Percentiles rank a stretch among this genome's conserved stretches.
These are phyloP conservation scores for Miscanthus lutarioriparius DNA, from an alignment of 176 grass and related monocot genomes.

Conservation along the genomic window DNA sequence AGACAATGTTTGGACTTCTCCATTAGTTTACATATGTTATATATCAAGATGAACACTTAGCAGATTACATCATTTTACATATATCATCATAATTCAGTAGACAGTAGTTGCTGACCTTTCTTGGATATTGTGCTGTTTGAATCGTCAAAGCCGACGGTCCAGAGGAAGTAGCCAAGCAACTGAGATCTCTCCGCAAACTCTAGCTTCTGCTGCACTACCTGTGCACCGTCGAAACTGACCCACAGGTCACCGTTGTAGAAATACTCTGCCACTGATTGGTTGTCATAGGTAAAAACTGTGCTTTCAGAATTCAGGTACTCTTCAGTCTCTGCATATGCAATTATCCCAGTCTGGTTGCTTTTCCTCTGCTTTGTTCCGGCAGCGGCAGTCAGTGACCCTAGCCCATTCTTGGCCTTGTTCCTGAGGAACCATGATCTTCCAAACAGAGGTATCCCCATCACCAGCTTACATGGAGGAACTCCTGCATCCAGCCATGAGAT, in stretches of 20 bases:
- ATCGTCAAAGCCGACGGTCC: constrained; percentile 72
- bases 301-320: constrained; percentile 34
- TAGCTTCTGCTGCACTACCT: constrained; percentile 57
- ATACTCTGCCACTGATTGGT: constrained; percentile 56
- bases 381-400: constrained; percentile 59
- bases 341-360: constrained; percentile 67
- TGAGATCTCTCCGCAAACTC: constrained; percentile 47
- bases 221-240: constrained; percentile 64
- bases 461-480: constrained; percentile 65
- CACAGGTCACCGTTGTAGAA: constrained; percentile 55
- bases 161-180: constrained; percentile 80
- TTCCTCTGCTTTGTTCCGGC: constrained; percentile 61
- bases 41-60: not conserved
- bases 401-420: constrained; percentile 69
- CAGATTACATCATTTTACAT: not conserved
- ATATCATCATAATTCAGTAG: not conserved
- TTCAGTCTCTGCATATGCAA: constrained; percentile 64
- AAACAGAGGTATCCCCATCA: constrained; percentile 67
- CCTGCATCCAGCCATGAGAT: constrained; percentile 80
- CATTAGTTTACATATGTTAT: not conserved
- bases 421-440: constrained; percentile 73
- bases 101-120: constrained; percentile 43
- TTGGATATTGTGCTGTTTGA: constrained; percentile 52
- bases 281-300: constrained; percentile 46
- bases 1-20: not conserved